Base-by-base conservation (phyloP, 2,329 filamentous ascomycete genomes). In the Grosmannia clavigera region DNA sequence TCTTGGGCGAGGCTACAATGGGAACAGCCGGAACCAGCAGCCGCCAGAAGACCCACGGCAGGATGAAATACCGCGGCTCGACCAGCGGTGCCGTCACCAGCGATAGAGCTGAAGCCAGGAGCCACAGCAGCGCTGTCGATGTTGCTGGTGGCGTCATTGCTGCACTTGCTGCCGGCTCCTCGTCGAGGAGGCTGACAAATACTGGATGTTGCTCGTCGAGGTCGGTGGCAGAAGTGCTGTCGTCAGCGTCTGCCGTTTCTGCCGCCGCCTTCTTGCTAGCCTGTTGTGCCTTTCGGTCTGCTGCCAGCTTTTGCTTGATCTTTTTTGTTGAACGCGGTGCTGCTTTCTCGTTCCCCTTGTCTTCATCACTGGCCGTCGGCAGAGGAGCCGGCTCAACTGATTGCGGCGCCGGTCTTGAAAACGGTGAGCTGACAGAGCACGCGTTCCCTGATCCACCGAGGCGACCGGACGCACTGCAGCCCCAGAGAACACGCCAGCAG, bases 21-120 rank as follows among this genome's bases (percentile, higher is more conserved):
- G 57, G 53, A 19, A 50, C 52, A 58, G 77, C 71, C 0, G 90
- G 90, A 0, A 95, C 74, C 67, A 95, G 81, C 9, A 97, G 74
- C 0, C 94, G 81, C 90, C 92, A 97, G 67, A 96, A 85, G 10
- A 96, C 81, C 90, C 91, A 99, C 0, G 92, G 92, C 14, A 96
- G 79, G 69, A 99, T 95, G 71, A 96, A 96, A 72, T 99, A 99
- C 16, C 94, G 83, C 16, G 94, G 94, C 71, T 99, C 94, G 11
- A 99, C 92, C 0, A 99, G 80, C 0, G 94, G 92, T 0, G 94
- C 92, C 0, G 90, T 94, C 59, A 96, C 75, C 14, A 99, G 81
- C 0, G 89, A 92, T 3, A 96, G 77, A 0, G 86, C 69, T 0
- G 91, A 91, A 0, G 92, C 81, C 5, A 84, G 73, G 9, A 96